Percentiles rank a stretch among this genome's conserved stretches.
These are phyloP conservation scores for Ophiostoma ips DNA, from an alignment of 2,329 filamentous ascomycete species.

Conservation along the genomic window DNA sequence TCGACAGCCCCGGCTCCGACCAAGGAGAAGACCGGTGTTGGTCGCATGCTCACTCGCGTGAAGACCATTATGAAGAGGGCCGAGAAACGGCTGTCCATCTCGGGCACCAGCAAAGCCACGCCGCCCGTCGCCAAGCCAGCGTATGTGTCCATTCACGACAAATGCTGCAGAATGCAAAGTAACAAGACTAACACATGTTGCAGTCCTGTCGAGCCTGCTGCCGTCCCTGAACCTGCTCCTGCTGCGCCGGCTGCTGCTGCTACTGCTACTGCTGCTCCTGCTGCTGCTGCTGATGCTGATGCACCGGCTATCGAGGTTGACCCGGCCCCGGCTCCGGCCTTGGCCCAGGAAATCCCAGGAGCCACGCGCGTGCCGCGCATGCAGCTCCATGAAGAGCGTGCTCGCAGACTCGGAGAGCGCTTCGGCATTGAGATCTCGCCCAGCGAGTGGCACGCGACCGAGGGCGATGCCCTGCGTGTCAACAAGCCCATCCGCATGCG, in stretches of 20 bases:
- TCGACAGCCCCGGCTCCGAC: constrained; percentile 20
- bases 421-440: constrained; percentile 43
- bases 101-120: constrained; percentile 12
- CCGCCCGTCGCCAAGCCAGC: constrained; percentile 9
- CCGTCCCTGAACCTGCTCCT: background rate
- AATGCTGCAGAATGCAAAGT: background rate
- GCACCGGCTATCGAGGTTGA: too few relatives aligned
- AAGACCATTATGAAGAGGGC: constrained; percentile 36
- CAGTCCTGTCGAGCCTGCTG: background rate
- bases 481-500: constrained; percentile 69
- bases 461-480: constrained; percentile 46
- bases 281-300: too few relatives aligned
- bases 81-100: constrained; percentile 19
- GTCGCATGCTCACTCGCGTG: constrained; percentile 33
- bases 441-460: constrained; percentile 36
- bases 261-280: too few relatives aligned
- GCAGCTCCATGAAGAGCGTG: constrained; percentile 41
- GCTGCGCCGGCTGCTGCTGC: background rate
- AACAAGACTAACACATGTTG: background rate
- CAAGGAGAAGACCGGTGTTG: constrained; percentile 31
- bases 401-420: constrained; percentile 38
- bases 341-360: background rate
- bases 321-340: too few relatives aligned
- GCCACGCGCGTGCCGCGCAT: constrained; percentile 29
- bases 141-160: background rate